phyloP scores from a whole-genome alignment of 78 protist species.

The slime mould (Dictyostelium discoideum) region dicty_2.7 NC_007091.3:660001-660500 shows the following conservation, averaged over 20 bases:
- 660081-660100: constrained; percentile 42
- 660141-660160: constrained; percentile 43
- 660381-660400: constrained; percentile 23
- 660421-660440: constrained; percentile 18
- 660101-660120: neutral
- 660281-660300: neutral
- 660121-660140: neutral
- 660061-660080: neutral
- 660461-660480: constrained; percentile 14
- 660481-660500: neutral
- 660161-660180: constrained; percentile 21
- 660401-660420: constrained; percentile 10
- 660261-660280: neutral
- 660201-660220: constrained; percentile 41
- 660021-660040: constrained; percentile 9
- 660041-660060: constrained; percentile 3
- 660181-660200: constrained; percentile 61
- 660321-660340: no score
- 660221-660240: constrained; percentile 20
- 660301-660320: constrained; percentile 3
- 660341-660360: no score
- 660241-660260: constrained; percentile 9
- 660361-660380: no score
- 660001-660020: neutral
- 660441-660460: neutral